Percentiles rank a stretch among this genome's conserved stretches.
These are phyloP conservation scores for Trypanosoma lewisi DNA, from an alignment of 208 protist species.

Conservation along the genomic window DNA sequence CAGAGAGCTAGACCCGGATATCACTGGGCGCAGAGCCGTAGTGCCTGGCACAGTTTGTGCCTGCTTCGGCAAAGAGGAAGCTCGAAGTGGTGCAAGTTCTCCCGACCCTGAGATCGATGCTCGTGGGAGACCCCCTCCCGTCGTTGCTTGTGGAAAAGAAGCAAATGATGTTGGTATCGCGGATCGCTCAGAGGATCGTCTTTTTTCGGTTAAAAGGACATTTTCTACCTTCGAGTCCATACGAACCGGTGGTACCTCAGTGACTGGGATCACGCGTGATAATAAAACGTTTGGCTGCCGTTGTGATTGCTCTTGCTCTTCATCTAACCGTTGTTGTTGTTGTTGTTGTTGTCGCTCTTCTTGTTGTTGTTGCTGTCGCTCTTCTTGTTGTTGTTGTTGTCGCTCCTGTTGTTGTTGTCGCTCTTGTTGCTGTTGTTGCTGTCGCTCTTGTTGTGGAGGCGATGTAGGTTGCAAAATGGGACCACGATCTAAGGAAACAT, in stretches of 20 bases:
- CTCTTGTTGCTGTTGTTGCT: neutral
- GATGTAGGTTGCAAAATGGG: neutral
- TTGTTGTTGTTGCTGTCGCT: neutral
- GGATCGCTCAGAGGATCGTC: neutral
- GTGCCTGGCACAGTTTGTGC: conserved; percentile 1
- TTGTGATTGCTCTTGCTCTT: too few species aligned
- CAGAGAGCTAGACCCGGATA: neutral
- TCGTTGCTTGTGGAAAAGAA: neutral
- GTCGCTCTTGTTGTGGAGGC: neutral
- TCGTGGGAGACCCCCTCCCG: neutral
- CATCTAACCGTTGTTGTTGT: conserved; percentile 1
- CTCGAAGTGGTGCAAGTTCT: neutral
- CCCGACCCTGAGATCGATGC: neutral
- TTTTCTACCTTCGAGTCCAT: neutral
- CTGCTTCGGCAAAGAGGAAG: neutral
- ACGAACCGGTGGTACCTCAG: neutral
- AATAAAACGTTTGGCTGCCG: neutral
- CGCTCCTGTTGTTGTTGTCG: neutral
- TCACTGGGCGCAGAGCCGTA: neutral
- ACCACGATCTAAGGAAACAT: too few species aligned
- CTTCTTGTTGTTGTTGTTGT: neutral
- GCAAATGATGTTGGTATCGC: neutral
- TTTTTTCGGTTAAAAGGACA: too few species aligned
- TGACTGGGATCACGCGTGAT: neutral
- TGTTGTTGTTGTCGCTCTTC: neutral